A percentile compares a stretch with the other conserved stretches of the same genome.
Evolutionary conservation across 2,329 filamentous ascomycete genomes (phyloP).

Genomic region (Fusarium chaquense): DNA sequence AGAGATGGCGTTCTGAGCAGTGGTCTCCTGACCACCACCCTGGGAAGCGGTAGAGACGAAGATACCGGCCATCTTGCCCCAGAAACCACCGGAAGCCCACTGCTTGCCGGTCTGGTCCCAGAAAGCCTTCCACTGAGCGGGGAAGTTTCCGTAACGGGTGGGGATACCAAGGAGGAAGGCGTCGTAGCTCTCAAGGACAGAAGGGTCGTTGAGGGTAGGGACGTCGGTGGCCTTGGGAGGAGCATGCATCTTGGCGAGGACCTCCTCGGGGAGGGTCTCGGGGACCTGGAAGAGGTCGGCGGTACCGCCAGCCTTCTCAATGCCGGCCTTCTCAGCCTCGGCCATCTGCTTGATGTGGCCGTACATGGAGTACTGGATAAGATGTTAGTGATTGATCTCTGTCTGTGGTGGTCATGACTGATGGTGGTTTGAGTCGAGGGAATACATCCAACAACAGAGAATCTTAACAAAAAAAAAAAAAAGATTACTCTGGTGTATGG

Average conservation of each 20-base stretch:
- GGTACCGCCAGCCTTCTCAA: conserved; percentile 85
- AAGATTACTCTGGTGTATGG: not conserved
- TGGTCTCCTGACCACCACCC: conserved; percentile 95
- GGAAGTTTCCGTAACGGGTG: conserved; percentile 97
- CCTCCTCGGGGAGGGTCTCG: conserved; percentile 88
- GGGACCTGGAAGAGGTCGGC: conserved; percentile 87
- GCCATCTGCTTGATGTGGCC: conserved; percentile 89
- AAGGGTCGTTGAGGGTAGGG: conserved; percentile 69
- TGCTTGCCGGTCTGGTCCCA: conserved; percentile 91
- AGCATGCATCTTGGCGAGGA: conserved; percentile 91
- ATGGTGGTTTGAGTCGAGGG: conserved; percentile 1
- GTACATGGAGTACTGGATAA: conserved; percentile 87
- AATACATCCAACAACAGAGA: not conserved
- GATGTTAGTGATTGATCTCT: conserved; percentile 21
- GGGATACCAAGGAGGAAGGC: conserved; percentile 94
- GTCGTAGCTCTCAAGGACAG: conserved; percentile 79
- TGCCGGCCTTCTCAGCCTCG: conserved; percentile 89
- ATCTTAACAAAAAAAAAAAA: not conserved
- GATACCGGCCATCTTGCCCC: conserved; percentile 89
- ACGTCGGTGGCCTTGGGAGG: conserved; percentile 78
- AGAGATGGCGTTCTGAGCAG: conserved; percentile 81
- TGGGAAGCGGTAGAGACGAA: conserved; percentile 88
- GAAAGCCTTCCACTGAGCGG: conserved; percentile 93
- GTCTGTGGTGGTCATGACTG: not conserved
- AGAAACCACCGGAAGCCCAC: conserved; percentile 82